A percentile compares a stretch with the other conserved stretches of the same genome.
These are phyloP conservation scores for Lenwebbia sp. DNA, from an alignment of 345 rosid species.

Conservation along the genomic window DNA sequence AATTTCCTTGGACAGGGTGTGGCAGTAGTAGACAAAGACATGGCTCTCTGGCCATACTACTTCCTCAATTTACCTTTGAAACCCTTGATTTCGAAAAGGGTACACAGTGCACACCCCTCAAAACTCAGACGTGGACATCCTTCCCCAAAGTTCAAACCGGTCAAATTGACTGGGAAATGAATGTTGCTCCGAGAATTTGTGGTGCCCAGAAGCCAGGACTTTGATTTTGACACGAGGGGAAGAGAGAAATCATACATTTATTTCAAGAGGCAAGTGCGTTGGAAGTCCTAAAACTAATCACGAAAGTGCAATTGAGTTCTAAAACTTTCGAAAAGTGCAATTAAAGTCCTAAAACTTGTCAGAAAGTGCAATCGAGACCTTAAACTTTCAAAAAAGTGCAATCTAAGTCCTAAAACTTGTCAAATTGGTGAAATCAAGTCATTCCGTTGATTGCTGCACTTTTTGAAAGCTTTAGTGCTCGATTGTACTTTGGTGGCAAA, in stretches of 20 bases:
- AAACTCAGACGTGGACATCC: not conserved
- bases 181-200: not conserved
- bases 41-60: not conserved
- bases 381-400: too few relatives aligned
- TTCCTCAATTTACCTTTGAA: not conserved
- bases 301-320: too few relatives aligned
- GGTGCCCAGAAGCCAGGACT: not conserved
- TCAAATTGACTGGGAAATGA: not conserved
- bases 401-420: too few relatives aligned
- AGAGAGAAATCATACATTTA: not conserved
- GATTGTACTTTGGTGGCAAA: too few relatives aligned
- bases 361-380: too few relatives aligned
- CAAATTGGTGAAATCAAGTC: too few relatives aligned
- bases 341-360: too few relatives aligned
- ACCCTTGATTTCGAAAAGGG: not conserved
- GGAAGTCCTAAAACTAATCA: too few relatives aligned
- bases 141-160: not conserved
- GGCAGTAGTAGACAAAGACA: not conserved
- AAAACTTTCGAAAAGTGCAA: too few relatives aligned
- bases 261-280: fast-evolving
- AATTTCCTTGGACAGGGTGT: not conserved
- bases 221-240: not conserved
- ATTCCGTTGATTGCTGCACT: too few relatives aligned
- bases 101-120: too few relatives aligned
- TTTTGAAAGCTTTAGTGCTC: too few relatives aligned